A percentile compares a stretch with the other conserved stretches of the same genome.
Evolutionary conservation across 1,284 basidiomycete genomes (phyloP).

Genomic region (Takashimella tepidaria): DNA sequence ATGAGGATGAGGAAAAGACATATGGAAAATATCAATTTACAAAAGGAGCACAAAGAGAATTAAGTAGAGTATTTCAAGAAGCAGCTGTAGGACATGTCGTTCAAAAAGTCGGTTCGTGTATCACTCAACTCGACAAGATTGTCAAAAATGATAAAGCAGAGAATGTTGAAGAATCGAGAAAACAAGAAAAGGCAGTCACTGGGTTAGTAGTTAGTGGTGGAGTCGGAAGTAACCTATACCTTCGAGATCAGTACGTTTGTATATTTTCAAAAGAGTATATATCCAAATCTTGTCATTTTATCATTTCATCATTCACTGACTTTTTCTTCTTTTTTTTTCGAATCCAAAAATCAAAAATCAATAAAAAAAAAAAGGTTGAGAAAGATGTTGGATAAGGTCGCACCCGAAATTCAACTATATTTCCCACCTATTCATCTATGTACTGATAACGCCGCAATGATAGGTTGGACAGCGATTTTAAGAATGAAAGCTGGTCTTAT

Average conservation of each 20-base stretch:
- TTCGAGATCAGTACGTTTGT: slow-evolving; percentile 58
- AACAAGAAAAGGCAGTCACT: slow-evolving; percentile 43
- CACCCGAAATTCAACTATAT: slow-evolving; percentile 45
- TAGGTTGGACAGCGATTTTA: slow-evolving; percentile 80
- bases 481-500: slow-evolving; percentile 61
- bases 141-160: neutral
- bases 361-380: slow-evolving; percentile 21
- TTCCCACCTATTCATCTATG: slow-evolving; percentile 69
- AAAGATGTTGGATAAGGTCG: slow-evolving; percentile 16
- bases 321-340: too few relatives aligned
- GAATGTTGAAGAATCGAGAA: neutral
- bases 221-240: slow-evolving; percentile 73
- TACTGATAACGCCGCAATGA: slow-evolving; percentile 94
- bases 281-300: too few relatives aligned
- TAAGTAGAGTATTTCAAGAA: slow-evolving; percentile 68
- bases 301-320: too few relatives aligned
- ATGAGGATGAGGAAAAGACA: neutral
- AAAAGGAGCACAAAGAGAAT: slow-evolving; percentile 26
- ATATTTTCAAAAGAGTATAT: neutral
- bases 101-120: slow-evolving; percentile 62
- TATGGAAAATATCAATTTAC: slow-evolving; percentile 10
- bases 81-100: slow-evolving; percentile 68
- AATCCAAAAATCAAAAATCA: too few relatives aligned
- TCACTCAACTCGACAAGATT: slow-evolving; percentile 34
- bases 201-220: slow-evolving; percentile 80